Base-by-base conservation (phyloP, 2,329 filamentous ascomycete genomes). In the Diaporthe australafricana region DNA sequence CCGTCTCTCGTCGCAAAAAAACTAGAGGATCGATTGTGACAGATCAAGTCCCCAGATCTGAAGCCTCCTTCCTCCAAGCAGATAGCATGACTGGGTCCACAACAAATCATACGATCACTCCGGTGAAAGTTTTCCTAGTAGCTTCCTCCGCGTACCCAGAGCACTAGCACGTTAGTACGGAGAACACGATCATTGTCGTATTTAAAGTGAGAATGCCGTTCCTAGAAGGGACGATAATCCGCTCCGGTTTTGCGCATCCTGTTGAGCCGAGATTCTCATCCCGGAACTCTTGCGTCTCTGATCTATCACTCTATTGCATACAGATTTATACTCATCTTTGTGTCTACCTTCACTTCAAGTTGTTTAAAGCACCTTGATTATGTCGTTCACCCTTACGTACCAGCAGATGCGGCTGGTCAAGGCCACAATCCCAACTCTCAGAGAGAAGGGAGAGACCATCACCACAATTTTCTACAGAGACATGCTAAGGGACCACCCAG, bases 401-500 rank as follows among this genome's bases (percentile, higher is more conserved):
- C 81, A 85, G 62, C 91, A 95, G 82, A 85, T 88, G 71, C 83
- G 87, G 66, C 87, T 92, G 77, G 90, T 95, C 81, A 91, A 90
- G 80, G 86, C 90, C 66, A 94, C 93, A 7, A 89, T 93, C 72
- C 93, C 93, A 2, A 87, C 91, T 42, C 86, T 95, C 3, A 87
- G 87, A 27, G 85, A 91, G 73, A 89, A 94, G 78, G 93, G 93
- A 78, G 86, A 88, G 74, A 85, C 86, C 74, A 93, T 95, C 80
- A 91, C 92, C 7, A 86, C 86, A n/a, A 86, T 88, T 75, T 94
- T 95, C 84, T 95, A 95, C 85, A 85, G 85, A 73, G 90, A 89
- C 78, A 89, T 95, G 85, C 84, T 95, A 30, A 79, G 79, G 14
- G 89, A 89, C 48, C 86, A 94, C 73, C 92, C 92, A 0, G 87